Conservation (phyloP, 129 eudicot genomes). For the Chrysanthemum lavandulifolium region DNA sequence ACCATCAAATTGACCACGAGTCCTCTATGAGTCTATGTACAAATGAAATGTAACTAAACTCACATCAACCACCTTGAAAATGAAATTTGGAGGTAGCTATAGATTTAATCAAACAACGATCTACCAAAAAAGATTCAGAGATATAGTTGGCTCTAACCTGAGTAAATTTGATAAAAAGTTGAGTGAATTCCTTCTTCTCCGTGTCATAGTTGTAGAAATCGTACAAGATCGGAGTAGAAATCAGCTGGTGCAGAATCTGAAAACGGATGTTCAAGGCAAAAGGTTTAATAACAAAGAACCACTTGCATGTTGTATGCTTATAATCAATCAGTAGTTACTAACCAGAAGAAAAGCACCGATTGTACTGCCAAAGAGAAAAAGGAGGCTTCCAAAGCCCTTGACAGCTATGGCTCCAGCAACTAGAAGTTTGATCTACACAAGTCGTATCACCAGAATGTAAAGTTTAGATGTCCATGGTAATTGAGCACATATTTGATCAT, state of each 20-base stretch:
- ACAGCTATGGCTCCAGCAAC: constrained; percentile 53
- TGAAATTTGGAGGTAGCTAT: no score
- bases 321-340: background rate
- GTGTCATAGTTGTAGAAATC: constrained; percentile 81
- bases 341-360: constrained; percentile 72
- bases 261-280: background rate
- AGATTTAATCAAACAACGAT: no score
- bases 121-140: no score
- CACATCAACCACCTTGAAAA: background rate
- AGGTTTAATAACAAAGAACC: background rate
- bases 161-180: constrained; percentile 62
- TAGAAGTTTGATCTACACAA: constrained; percentile 50
- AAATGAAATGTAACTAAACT: background rate
- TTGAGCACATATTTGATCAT: background rate
- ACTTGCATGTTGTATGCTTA: background rate
- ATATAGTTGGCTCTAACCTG: constrained; percentile 35
- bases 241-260: constrained; percentile 66
- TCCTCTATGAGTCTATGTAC: no score
- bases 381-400: constrained; percentile 66
- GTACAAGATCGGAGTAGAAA: constrained; percentile 44
- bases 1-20: background rate
- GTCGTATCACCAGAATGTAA: background rate
- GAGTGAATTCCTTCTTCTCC: constrained; percentile 57
- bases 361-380: constrained; percentile 57
- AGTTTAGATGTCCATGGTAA: no score